Base-by-base conservation (phyloP, 768 basidiomycete genomes). In the Pisolithus microcarpus region DNA sequence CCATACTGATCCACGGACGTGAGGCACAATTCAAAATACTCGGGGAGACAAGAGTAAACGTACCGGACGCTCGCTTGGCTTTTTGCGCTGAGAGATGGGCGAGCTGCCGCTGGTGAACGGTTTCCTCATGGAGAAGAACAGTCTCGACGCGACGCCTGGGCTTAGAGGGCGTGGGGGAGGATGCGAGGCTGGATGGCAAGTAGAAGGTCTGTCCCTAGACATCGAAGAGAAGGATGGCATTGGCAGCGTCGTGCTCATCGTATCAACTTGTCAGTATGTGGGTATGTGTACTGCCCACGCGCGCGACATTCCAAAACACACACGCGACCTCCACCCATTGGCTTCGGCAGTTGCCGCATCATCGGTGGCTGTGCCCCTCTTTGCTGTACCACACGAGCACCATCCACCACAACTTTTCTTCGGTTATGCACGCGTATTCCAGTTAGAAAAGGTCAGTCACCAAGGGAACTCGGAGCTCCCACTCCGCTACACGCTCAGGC, bases 41-140 rank as follows among this genome's bases (percentile, higher is more conserved):
- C 21, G 30, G 44, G 11, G 24, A 36, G n/a, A 45, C 13, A 10
- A 54, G 19, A n/a, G 1, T 9, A 48, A 51, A 59, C 65, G 18
- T 43, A 67, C 65, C 47, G 47, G 44, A 30, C 24, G 42, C 9
- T 56, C 56, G 37, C 43, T 11, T 21, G 54, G 44, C 53, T 57
- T 65, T 50, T 54, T 55, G 28, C 63, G 62, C 10, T 58, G 57
- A 7, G 61, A 45, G 45, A 44, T 44, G 5, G 56, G 55, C 2
- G 62, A 37, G 13, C 34, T 34, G 38, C n/a, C 34, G 28, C 46
- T 54, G 44, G 46, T 57, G 43, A 69, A 59, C 16, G 67, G 58
- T 46, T 48, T 67, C 24, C 65, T 61, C 59, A 67, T 58, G 44
- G 67, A 69, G 19, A 59, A 43, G 24, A 67, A 56, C 40, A 67